Conservation (phyloP, 1,284 basidiomycete species). For the Rhodotorula sp. region DNA sequence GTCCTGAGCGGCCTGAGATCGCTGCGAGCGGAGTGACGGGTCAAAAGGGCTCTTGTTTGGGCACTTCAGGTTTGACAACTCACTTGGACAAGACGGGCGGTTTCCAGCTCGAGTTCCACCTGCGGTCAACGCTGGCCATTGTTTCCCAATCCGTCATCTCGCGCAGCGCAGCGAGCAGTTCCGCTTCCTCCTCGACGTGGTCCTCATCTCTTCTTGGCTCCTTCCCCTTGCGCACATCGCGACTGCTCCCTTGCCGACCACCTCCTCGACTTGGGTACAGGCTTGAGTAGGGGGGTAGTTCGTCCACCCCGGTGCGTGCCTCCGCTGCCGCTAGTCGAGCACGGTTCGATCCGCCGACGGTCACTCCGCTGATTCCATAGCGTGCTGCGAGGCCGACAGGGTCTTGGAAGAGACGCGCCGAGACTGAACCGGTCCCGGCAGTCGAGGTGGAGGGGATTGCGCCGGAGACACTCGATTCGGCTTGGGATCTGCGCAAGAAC, state of each 20-base stretch:
- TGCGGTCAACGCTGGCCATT: constrained; percentile 69
- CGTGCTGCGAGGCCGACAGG: constrained; percentile 22
- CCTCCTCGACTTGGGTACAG: constrained; percentile 12
- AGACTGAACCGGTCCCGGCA: constrained; percentile 54
- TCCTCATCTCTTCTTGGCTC: constrained; percentile 13
- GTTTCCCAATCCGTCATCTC: constrained; percentile 61
- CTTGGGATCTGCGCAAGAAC: constrained; percentile 56
- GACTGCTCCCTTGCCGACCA: constrained; percentile 2
- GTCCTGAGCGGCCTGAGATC: constrained; percentile 82
- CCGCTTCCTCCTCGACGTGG: constrained; percentile 62
- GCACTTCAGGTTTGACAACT: no score
- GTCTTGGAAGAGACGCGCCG: constrained; percentile 58
- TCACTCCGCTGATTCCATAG: constrained; percentile 7
- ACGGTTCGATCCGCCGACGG: constrained; percentile 8
- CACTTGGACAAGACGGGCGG: constrained; percentile 64
- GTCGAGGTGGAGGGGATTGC: constrained; percentile 27
- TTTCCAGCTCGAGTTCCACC: constrained; percentile 79
- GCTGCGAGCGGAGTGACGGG: constrained; percentile 51
- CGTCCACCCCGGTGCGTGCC: constrained; percentile 27
- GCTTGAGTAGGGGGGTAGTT: constrained; percentile 34
- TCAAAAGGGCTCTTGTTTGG: not conserved
- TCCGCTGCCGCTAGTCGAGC: constrained; percentile 7
- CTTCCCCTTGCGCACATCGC: not conserved
- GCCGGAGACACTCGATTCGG: constrained; percentile 11
- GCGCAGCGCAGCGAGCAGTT: constrained; percentile 66